These are phyloP conservation scores for Suillus plorans DNA, from an alignment of 768 basidiomycete genomes.

Conservation along the genomic window DNA sequence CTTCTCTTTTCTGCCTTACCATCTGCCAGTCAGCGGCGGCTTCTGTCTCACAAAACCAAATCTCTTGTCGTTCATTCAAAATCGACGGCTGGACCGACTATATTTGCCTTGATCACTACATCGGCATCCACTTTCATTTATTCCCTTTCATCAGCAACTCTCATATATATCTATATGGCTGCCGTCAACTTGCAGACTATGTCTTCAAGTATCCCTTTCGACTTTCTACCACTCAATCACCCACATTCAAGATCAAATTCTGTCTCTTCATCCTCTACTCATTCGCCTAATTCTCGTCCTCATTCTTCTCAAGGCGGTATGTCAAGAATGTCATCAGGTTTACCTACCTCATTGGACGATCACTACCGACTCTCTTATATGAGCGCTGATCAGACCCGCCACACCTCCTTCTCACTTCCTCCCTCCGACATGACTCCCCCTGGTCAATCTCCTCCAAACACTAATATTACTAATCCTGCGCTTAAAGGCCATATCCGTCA, in stretches of 20 bases:
- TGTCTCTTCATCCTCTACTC: constrained; percentile 72
- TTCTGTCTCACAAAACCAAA: background rate
- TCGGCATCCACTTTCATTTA: constrained; percentile 39
- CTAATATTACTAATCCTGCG: constrained; percentile 71
- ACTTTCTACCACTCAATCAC: constrained; percentile 62
- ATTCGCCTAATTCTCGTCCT: constrained; percentile 71
- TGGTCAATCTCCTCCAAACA: constrained; percentile 70
- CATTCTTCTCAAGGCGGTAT: constrained; percentile 73
- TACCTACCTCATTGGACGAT: constrained; percentile 62
- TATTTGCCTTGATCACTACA: constrained; percentile 27
- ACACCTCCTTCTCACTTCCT: constrained; percentile 45
- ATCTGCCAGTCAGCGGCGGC: background rate
- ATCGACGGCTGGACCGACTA: constrained; percentile 58
- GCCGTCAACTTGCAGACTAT: constrained; percentile 76
- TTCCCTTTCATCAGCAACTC: constrained; percentile 12
- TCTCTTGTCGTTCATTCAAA: constrained; percentile 18
- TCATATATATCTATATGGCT: constrained; percentile 47
- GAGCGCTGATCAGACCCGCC: constrained; percentile 43
- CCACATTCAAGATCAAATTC: constrained; percentile 79
- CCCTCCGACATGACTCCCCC: constrained; percentile 42
- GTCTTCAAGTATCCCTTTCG: constrained; percentile 64
- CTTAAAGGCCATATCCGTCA: constrained; percentile 77
- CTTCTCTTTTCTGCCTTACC: background rate
- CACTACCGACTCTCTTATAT: constrained; percentile 68
- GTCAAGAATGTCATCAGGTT: constrained; percentile 49